Percentiles rank a stretch among this genome's conserved stretches.
Conservation (phyloP, 257 asterid species). For the Sherardia arvensis region DNA sequence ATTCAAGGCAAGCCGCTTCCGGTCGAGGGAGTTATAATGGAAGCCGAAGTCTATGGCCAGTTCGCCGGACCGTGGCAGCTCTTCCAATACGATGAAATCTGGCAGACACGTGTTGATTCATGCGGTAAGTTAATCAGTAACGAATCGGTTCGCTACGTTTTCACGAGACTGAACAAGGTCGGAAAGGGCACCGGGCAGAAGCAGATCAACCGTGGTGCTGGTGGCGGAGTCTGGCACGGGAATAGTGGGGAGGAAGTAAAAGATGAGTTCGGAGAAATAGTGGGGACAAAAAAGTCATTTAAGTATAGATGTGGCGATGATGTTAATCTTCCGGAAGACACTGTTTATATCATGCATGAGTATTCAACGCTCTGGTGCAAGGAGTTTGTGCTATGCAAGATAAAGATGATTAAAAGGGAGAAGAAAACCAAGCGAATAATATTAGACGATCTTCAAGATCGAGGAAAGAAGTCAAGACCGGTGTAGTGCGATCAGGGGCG, state of each 20-base stretch:
- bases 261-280: neutral
- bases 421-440: neutral
- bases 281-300: neutral
- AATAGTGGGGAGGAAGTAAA: neutral
- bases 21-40: neutral
- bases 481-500: too few relatives aligned
- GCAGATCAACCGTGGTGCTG: neutral
- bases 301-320: neutral
- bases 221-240: neutral
- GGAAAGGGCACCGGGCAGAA: neutral
- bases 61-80: neutral
- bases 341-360: neutral
- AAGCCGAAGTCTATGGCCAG: neutral
- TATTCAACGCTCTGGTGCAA: neutral
- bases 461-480: too few relatives aligned
- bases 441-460: too few relatives aligned
- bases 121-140: neutral
- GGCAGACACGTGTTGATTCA: neutral
- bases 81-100: neutral
- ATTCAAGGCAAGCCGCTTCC: neutral
- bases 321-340: neutral
- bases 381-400: neutral
- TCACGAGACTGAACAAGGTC: neutral
- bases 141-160: neutral
- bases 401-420: neutral